phyloP scores from a whole-genome alignment of 2,329 filamentous ascomycete species.

The Colletotrichum sp. region DNA sequence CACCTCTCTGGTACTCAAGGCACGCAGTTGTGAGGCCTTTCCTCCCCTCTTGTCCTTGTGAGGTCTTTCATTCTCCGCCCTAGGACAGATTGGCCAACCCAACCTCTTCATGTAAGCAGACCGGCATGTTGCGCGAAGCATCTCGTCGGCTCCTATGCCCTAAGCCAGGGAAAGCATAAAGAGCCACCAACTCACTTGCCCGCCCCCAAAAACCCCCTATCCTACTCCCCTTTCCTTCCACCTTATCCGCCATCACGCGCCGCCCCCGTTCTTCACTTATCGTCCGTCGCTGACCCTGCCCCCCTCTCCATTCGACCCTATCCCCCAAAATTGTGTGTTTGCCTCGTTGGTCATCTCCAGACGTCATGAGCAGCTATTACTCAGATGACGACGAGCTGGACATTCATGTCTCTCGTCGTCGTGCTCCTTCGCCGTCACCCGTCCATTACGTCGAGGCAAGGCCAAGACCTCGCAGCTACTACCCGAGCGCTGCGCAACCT shows the following conservation, averaged over 20 bases:
- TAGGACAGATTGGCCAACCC: neutral
- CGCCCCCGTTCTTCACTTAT: neutral
- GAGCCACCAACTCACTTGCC: neutral
- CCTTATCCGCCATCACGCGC: neutral
- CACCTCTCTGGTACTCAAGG: neutral
- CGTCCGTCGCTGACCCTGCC: neutral
- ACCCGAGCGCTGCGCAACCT: conserved; percentile 38
- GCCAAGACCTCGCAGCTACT: conserved; percentile 45
- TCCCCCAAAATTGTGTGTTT: neutral
- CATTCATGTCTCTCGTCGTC: conserved; percentile 48
- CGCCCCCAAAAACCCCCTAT: neutral
- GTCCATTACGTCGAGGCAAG: conserved; percentile 51
- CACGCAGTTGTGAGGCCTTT: neutral
- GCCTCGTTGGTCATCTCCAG: neutral
- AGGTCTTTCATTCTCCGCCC: neutral
- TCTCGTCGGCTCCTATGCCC: conserved; percentile 1
- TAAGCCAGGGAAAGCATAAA: conserved; percentile 14
- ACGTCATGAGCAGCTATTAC: conserved; percentile 41
- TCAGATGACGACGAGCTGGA: conserved; percentile 62
- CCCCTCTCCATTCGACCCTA: neutral
- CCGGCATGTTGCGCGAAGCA: neutral
- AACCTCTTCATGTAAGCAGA: neutral
- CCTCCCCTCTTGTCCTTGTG: neutral
- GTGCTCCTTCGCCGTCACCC: conserved; percentile 42
- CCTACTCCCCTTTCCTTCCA: neutral